Evolutionary conservation across 1,139 yeast species (phyloP).

Genomic region (Barnettozyma hawaiiensis): DNA sequence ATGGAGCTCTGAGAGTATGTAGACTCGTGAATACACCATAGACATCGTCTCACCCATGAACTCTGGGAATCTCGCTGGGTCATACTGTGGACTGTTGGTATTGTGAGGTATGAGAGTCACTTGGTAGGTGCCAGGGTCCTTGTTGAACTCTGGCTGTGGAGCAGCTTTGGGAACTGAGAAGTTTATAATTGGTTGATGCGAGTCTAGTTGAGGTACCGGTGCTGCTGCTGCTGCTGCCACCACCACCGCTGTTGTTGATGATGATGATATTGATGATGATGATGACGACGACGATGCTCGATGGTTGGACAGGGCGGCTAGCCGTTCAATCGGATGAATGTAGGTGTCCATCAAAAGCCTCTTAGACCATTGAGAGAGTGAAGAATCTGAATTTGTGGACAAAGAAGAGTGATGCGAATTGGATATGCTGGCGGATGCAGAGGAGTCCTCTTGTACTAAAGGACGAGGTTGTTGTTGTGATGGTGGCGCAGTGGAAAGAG

Average conservation of each 20-base stretch:
- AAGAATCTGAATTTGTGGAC: background rate
- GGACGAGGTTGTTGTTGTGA: background rate
- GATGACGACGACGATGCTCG: background rate
- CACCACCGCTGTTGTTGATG: background rate
- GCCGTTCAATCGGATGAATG: slow-evolving; percentile 1
- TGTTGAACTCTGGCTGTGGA: slow-evolving; percentile 1
- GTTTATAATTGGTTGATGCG: background rate
- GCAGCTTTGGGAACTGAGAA: background rate
- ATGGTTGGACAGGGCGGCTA: background rate
- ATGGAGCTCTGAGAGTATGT: slow-evolving; percentile 11
- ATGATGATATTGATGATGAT: too few relatives aligned
- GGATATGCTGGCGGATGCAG: background rate
- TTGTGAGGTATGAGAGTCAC: slow-evolving; percentile 15
- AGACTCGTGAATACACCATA: slow-evolving; percentile 16
- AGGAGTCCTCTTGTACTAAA: background rate
- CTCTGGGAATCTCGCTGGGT: slow-evolving; percentile 12
- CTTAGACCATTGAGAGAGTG: background rate
- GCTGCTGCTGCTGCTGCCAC: background rate
- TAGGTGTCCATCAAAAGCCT: background rate
- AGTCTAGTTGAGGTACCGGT: background rate
- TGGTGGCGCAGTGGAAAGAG: background rate
- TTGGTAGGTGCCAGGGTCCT: background rate
- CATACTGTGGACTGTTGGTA: slow-evolving; percentile 11
- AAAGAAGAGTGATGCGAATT: background rate
- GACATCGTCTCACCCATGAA: slow-evolving; percentile 19